Evolutionary conservation across 2,329 filamentous ascomycete species (phyloP).

Genomic region (Trichoderma koningii): DNA sequence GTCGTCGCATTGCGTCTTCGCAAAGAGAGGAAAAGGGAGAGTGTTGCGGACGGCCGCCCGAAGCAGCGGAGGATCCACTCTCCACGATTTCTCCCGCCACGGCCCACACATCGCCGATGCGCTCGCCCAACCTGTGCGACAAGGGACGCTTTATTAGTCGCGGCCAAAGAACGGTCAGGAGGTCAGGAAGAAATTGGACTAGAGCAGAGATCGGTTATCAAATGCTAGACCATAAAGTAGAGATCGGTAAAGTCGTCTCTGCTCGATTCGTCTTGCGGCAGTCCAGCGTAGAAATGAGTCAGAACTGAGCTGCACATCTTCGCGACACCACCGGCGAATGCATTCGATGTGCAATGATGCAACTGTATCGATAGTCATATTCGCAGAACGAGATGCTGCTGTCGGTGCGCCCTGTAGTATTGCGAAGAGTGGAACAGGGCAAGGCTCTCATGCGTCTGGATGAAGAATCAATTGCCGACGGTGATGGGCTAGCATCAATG

Average conservation of each 20-base stretch:
- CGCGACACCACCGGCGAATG: neutral
- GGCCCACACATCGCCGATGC: conserved; percentile 22
- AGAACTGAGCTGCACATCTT: neutral
- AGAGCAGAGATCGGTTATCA: neutral
- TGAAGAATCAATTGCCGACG: conserved; percentile 16
- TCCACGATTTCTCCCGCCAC: conserved; percentile 20
- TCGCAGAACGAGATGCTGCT: neutral
- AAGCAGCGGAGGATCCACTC: conserved; percentile 23
- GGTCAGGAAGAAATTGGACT: conserved; percentile 5
- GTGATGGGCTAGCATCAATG: neutral
- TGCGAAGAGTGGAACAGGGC: neutral
- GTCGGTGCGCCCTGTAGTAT: neutral
- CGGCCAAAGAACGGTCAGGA: conserved; percentile 24
- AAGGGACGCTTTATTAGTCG: conserved; percentile 19
- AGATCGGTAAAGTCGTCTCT: conserved; percentile 10
- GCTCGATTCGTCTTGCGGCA: neutral
- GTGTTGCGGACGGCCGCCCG: conserved; percentile 22
- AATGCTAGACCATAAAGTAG: neutral
- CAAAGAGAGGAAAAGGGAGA: neutral
- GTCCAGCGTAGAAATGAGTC: neutral
- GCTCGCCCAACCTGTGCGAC: neutral
- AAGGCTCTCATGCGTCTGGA: neutral
- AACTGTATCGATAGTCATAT: neutral
- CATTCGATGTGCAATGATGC: neutral
- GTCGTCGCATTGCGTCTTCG: neutral